A percentile compares a stretch with the other conserved stretches of the same genome.
These are phyloP conservation scores for Microthyrium microscopicum DNA, from an alignment of 2,329 filamentous ascomycete genomes.

Conservation along the genomic window DNA sequence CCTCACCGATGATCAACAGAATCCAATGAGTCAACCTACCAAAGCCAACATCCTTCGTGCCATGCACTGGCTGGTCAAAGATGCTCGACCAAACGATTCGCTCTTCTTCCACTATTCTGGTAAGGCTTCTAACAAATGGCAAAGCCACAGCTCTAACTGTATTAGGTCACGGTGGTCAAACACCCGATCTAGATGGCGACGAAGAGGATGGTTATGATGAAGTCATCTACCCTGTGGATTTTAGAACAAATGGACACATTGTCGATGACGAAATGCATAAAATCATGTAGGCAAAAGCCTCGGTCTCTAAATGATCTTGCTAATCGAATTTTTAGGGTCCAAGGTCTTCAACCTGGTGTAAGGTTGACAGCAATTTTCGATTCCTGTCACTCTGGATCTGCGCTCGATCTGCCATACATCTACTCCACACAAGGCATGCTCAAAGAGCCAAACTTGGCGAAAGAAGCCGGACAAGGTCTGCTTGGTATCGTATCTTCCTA, in stretches of 20 bases:
- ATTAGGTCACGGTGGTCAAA: conserved; percentile 63
- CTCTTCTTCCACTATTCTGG: conserved; percentile 96
- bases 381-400: conserved; percentile 64
- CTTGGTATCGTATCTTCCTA: conserved; percentile 60
- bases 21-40: conserved; percentile 90
- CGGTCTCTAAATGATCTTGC: background rate
- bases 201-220: conserved; percentile 72
- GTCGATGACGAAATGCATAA: conserved; percentile 71
- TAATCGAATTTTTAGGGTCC: conserved; percentile 34
- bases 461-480: conserved; percentile 59
- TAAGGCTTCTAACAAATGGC: too few species aligned
- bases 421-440: conserved; percentile 67
- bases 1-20: conserved; percentile 90
- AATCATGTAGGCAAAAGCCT: conserved; percentile 35
- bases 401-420: conserved; percentile 61
- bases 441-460: conserved; percentile 67
- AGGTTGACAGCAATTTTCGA: conserved; percentile 70
- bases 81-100: conserved; percentile 80
- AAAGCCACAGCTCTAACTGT: background rate
- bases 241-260: conserved; percentile 62
- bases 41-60: conserved; percentile 89
- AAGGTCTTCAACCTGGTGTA: conserved; percentile 62
- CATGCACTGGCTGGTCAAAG: conserved; percentile 97
- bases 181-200: conserved; percentile 61
- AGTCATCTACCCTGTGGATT: conserved; percentile 72